Conservation (phyloP, 306 rosid species). For the Arachis hypogaea region DNA sequence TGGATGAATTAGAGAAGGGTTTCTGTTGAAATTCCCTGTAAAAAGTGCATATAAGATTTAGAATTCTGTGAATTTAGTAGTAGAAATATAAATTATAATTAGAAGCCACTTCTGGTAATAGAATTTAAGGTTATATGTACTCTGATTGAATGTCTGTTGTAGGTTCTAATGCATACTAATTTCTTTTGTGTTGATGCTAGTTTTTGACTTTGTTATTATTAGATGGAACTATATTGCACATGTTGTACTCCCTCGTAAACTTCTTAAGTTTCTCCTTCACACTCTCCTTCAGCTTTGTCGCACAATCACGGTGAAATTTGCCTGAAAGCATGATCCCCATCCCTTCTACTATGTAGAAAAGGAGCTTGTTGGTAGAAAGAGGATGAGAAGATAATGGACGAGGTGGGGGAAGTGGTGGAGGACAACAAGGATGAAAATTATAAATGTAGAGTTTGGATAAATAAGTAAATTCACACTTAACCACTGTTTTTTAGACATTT, state of each 20-base stretch:
- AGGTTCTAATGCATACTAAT: not conserved
- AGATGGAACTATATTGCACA: slow-evolving; percentile 12
- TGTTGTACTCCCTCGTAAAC: not conserved
- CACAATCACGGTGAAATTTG: no score
- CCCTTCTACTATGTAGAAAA: no score
- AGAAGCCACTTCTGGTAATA: not conserved
- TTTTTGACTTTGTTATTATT: not conserved
- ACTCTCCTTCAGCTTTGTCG: no score
- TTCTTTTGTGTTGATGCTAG: not conserved
- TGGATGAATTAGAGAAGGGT: slow-evolving; percentile 2
- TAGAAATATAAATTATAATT: not conserved
- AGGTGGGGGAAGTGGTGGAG: no score
- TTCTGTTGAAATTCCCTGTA: not conserved
- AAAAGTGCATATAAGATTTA: slow-evolving; percentile 10
- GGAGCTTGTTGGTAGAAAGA: no score
- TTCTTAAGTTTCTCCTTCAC: no score
- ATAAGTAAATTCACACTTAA: no score
- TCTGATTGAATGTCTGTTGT: slow-evolving; percentile 10
- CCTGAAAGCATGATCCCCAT: no score
- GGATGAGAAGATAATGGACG: no score
- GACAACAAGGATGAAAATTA: no score
- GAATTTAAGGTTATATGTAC: not conserved
- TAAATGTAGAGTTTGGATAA: no score
- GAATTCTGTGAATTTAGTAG: not conserved
- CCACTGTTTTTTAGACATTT: no score